Conservation (phyloP, 495 filamentous ascomycete genomes). For the Tuber calosporum region DNA sequence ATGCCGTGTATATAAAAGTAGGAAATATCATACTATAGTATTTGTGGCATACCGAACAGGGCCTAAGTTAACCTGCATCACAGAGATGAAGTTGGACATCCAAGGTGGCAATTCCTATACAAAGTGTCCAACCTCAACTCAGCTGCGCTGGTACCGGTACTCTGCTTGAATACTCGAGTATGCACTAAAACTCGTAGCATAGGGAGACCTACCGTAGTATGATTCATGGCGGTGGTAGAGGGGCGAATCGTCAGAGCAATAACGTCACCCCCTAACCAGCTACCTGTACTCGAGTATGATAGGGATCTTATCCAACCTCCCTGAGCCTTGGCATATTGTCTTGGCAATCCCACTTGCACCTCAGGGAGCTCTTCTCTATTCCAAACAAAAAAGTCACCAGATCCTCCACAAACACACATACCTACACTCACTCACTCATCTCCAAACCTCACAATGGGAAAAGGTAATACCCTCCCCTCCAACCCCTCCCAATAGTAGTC, state of each 20-base stretch:
- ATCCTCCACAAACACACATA: constrained; percentile 13
- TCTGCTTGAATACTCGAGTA: background rate
- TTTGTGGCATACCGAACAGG: too few relatives aligned
- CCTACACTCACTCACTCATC: constrained; percentile 6
- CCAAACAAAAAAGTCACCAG: background rate
- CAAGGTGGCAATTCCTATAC: too few relatives aligned
- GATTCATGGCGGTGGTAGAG: background rate
- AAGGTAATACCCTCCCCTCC: constrained; percentile 9
- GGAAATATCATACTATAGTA: too few relatives aligned
- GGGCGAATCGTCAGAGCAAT: background rate
- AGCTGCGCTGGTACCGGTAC: background rate
- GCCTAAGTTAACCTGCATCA: too few relatives aligned
- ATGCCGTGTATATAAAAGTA: too few relatives aligned
- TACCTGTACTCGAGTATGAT: background rate
- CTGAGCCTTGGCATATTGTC: background rate
- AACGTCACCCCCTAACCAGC: background rate
- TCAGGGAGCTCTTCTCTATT: background rate
- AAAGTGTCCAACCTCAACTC: too few relatives aligned
- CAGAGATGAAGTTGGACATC: too few relatives aligned
- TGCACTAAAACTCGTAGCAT: background rate
- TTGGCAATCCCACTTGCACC: background rate
- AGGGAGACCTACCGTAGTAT: background rate
- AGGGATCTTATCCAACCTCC: background rate
- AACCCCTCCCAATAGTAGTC: background rate
- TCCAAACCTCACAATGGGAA: constrained; percentile 46